These are phyloP conservation scores for Vicia sativa DNA, from an alignment of 306 rosid species.

Conservation along the genomic window DNA sequence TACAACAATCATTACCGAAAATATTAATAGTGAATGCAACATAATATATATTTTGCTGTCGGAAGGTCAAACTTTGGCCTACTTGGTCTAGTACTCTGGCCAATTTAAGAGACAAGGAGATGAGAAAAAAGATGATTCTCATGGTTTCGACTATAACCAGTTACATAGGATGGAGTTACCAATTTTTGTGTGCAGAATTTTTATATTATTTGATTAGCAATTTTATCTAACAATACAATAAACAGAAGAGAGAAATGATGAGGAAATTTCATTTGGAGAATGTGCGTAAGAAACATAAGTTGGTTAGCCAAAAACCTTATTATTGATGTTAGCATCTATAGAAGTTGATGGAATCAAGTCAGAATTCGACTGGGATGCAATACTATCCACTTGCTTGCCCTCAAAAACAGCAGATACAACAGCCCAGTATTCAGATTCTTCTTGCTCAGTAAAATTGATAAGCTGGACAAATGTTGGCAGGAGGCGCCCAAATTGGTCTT, in stretches of 20 bases:
- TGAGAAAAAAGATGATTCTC: slow-evolving; percentile 10
- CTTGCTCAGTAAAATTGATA: slow-evolving; percentile 84
- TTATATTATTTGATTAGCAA: slow-evolving; percentile 16
- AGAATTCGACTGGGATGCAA: slow-evolving; percentile 48
- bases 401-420: slow-evolving; percentile 84
- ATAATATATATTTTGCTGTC: neutral
- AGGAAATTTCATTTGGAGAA: slow-evolving; percentile 34
- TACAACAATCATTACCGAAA: slow-evolving; percentile 10
- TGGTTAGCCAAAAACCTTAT: slow-evolving; percentile 57
- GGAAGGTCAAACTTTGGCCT: slow-evolving; percentile 7
- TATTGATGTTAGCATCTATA: slow-evolving; percentile 71
- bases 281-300: slow-evolving; percentile 12
- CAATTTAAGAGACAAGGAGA: slow-evolving; percentile 19
- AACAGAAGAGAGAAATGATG: slow-evolving; percentile 13
- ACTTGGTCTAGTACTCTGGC: slow-evolving; percentile 10
- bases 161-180: neutral
- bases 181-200: neutral
- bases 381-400: slow-evolving; percentile 70
- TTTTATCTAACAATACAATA: slow-evolving; percentile 24
- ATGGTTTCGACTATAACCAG: slow-evolving; percentile 4
- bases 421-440: slow-evolving; percentile 84
- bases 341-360: slow-evolving; percentile 60
- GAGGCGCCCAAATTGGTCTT: slow-evolving; percentile 92
- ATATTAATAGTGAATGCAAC: slow-evolving; percentile 18
- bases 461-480: slow-evolving; percentile 89